Evolutionary conservation across 1,139 yeast genomes (phyloP).

Genomic region (Sugiyamaella pinicola): DNA sequence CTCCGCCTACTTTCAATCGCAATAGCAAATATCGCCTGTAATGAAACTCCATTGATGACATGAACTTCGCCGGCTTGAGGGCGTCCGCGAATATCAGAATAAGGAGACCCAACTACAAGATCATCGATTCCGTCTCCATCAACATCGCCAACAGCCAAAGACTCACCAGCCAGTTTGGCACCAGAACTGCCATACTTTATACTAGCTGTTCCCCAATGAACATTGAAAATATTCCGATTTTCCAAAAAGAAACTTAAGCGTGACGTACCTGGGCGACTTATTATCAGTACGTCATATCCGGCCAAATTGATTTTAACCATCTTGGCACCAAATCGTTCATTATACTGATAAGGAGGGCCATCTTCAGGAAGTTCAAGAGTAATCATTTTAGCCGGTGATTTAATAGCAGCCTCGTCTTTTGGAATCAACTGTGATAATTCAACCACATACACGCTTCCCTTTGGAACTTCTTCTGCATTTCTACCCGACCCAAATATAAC

Average conservation of each 20-base stretch:
- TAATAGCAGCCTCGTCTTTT: neutral
- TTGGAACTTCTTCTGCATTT: slow-evolving; percentile 22
- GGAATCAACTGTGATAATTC: slow-evolving; percentile 20
- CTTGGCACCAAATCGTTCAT: slow-evolving; percentile 39
- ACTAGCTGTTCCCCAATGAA: slow-evolving; percentile 31
- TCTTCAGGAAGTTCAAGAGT: slow-evolving; percentile 12
- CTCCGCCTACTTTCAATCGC: slow-evolving; percentile 34
- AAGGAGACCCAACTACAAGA: slow-evolving; percentile 50
- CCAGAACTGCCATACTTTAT: slow-evolving; percentile 46
- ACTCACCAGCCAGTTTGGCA: slow-evolving; percentile 43
- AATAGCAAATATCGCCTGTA: slow-evolving; percentile 37
- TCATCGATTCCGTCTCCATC: slow-evolving; percentile 47
- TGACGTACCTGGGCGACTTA: slow-evolving; percentile 43
- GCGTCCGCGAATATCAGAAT: slow-evolving; percentile 39
- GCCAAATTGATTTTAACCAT: slow-evolving; percentile 30
- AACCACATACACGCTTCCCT: slow-evolving; percentile 32
- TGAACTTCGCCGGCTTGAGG: slow-evolving; percentile 50
- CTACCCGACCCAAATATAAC: slow-evolving; percentile 10
- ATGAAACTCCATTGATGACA: slow-evolving; percentile 44
- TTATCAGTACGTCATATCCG: slow-evolving; percentile 36
- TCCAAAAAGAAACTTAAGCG: slow-evolving; percentile 37
- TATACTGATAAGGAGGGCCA: slow-evolving; percentile 17
- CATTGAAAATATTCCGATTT: slow-evolving; percentile 30
- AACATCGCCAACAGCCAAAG: slow-evolving; percentile 41
- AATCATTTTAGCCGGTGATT: slow-evolving; percentile 9